Percentiles rank a stretch among this genome's conserved stretches.
Evolutionary conservation across 768 basidiomycete species (phyloP).

Genomic region (Tubosaeta brunneosetosa): DNA sequence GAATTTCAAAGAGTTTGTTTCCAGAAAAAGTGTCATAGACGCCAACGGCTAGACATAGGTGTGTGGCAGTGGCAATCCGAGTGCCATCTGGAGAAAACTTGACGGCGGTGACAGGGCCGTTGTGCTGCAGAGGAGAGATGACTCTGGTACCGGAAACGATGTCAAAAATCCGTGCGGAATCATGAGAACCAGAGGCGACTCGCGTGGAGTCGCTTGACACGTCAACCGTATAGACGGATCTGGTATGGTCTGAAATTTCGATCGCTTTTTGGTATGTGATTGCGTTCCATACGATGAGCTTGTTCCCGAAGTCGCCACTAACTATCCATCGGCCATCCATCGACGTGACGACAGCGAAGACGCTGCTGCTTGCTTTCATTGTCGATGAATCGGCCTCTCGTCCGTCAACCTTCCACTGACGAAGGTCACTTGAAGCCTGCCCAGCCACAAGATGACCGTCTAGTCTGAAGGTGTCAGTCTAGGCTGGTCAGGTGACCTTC

Average conservation of each 20-base stretch:
- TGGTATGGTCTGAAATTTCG: not conserved
- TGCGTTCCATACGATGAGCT: not conserved
- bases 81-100: not conserved
- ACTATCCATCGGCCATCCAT: slow-evolving; percentile 3
- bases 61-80: not conserved
- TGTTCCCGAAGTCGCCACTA: not conserved
- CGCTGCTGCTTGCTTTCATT: not conserved
- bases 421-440: not conserved
- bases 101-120: not conserved
- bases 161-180: not conserved
- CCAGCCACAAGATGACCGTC: not conserved
- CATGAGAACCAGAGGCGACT: not conserved
- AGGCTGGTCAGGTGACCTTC: too few species aligned
- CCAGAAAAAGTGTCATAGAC: not conserved
- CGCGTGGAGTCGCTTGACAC: not conserved
- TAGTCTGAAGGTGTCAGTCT: not conserved
- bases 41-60: not conserved
- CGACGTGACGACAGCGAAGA: not conserved
- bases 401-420: not conserved
- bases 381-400: not conserved
- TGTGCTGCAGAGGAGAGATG: not conserved
- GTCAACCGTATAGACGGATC: not conserved
- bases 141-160: not conserved
- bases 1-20: not conserved
- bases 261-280: not conserved